Conservation (phyloP, 305 asterid species). For the Fraxinus velutina region DNA sequence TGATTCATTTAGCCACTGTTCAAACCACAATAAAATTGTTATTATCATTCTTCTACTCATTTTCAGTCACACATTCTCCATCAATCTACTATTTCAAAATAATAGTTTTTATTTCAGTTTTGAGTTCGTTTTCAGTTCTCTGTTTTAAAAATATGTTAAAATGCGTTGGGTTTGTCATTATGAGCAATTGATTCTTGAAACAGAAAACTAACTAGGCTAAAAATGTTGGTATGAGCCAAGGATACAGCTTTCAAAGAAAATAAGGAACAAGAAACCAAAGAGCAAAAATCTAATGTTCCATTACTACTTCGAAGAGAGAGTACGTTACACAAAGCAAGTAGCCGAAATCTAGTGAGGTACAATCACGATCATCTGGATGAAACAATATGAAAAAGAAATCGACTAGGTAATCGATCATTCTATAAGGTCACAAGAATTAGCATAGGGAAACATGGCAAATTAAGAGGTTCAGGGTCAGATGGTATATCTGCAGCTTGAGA, state of each 20-base stretch:
- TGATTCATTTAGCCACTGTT: too few species aligned
- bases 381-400: background rate
- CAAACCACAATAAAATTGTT: too few species aligned
- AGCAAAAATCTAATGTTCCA: background rate
- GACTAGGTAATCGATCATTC: background rate
- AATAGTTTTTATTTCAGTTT: background rate
- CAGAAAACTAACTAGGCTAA: background rate
- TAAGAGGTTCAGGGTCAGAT: background rate
- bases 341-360: background rate
- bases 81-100: too few species aligned
- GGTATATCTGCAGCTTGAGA: background rate
- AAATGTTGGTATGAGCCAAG: background rate
- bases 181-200: background rate
- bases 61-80: too few species aligned
- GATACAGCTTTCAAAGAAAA: background rate
- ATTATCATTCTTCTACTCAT: too few species aligned
- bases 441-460: background rate
- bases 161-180: background rate
- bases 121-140: background rate
- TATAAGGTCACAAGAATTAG: background rate
- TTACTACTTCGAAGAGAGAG: background rate
- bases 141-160: too few species aligned
- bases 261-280: background rate
- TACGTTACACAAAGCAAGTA: background rate
- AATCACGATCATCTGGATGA: background rate